Evolutionary conservation across 2,329 filamentous ascomycete genomes (phyloP).

Genomic region (Elsinoe perseae): DNA sequence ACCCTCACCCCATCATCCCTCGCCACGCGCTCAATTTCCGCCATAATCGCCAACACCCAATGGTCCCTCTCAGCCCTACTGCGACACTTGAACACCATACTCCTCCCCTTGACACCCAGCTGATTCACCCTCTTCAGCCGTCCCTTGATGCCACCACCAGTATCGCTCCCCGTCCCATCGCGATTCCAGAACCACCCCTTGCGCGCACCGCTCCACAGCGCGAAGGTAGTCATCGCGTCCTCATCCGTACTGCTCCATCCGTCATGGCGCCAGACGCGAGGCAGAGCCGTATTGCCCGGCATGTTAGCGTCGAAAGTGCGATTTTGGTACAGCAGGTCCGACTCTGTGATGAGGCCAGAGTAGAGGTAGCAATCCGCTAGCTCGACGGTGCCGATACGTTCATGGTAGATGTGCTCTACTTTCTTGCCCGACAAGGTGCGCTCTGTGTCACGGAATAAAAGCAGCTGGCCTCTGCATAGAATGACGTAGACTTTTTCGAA

Average conservation of each 20-base stretch:
- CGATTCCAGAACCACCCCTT: constrained; percentile 47
- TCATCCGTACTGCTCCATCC: constrained; percentile 56
- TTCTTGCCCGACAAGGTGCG: constrained; percentile 48
- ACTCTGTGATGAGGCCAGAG: constrained; percentile 54
- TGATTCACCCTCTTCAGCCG: constrained; percentile 53
- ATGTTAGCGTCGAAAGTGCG: constrained; percentile 56
- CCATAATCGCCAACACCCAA: constrained; percentile 59
- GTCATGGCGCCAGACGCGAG: constrained; percentile 53
- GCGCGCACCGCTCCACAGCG: constrained; percentile 55
- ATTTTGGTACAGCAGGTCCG: constrained; percentile 56
- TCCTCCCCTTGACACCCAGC: constrained; percentile 53
- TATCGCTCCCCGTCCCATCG: constrained; percentile 26
- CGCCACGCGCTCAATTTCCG: constrained; percentile 56
- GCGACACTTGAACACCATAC: constrained; percentile 58
- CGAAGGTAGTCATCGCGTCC: constrained; percentile 59
- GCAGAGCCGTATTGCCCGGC: constrained; percentile 52
- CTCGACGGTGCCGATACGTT: constrained; percentile 51
- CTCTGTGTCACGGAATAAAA: constrained; percentile 55
- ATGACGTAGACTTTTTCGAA: constrained; percentile 56
- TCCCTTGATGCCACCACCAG: constrained; percentile 32
- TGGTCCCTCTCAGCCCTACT: constrained; percentile 59
- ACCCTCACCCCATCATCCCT: constrained; percentile 46
- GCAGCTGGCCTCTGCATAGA: constrained; percentile 51
- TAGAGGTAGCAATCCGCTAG: constrained; percentile 60
- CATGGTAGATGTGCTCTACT: constrained; percentile 54